phyloP scores from a whole-genome alignment of 768 basidiomycete species.

The Cystofilobasidium capitatum region DNA sequence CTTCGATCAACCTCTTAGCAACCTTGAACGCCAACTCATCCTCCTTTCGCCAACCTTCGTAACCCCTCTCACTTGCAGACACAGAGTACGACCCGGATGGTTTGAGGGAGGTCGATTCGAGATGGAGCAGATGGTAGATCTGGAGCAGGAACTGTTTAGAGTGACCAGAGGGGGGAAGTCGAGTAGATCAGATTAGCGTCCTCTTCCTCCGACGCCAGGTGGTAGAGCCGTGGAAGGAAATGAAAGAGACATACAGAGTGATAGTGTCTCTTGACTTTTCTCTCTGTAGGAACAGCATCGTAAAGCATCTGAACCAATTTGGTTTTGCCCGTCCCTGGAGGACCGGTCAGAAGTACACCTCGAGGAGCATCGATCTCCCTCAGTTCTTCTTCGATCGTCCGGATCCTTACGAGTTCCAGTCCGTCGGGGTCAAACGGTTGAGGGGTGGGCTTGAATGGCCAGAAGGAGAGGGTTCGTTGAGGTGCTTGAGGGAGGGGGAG shows the following conservation, averaged over 20 bases:
- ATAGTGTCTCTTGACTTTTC: slow-evolving; percentile 20
- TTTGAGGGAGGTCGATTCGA: slow-evolving; percentile 8
- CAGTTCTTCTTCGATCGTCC: slow-evolving; percentile 21
- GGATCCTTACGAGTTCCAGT: slow-evolving; percentile 13
- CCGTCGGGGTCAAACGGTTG: neutral
- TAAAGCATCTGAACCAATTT: slow-evolving; percentile 22
- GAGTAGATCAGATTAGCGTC: neutral
- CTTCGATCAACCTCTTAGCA: slow-evolving; percentile 16
- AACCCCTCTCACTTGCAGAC: neutral
- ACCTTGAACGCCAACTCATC: slow-evolving; percentile 23
- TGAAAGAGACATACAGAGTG: slow-evolving; percentile 7
- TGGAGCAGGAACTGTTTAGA: slow-evolving; percentile 14
- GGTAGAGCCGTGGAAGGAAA: neutral
- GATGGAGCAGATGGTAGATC: slow-evolving; percentile 24
- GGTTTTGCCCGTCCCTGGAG: slow-evolving; percentile 23
- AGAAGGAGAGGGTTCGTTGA: slow-evolving; percentile 2
- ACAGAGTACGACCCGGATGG: slow-evolving; percentile 11
- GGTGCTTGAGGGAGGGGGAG: neutral
- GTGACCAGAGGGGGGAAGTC: neutral
- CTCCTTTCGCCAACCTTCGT: slow-evolving; percentile 10
- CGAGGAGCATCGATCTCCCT: neutral
- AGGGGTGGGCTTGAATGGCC: slow-evolving; percentile 2
- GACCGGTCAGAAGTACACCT: slow-evolving; percentile 17
- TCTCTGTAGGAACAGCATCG: slow-evolving; percentile 6
- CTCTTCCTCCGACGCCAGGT: neutral